phyloP scores from a whole-genome alignment of 2,329 filamentous ascomycete genomes.

The Epichloe gansuensis region DNA sequence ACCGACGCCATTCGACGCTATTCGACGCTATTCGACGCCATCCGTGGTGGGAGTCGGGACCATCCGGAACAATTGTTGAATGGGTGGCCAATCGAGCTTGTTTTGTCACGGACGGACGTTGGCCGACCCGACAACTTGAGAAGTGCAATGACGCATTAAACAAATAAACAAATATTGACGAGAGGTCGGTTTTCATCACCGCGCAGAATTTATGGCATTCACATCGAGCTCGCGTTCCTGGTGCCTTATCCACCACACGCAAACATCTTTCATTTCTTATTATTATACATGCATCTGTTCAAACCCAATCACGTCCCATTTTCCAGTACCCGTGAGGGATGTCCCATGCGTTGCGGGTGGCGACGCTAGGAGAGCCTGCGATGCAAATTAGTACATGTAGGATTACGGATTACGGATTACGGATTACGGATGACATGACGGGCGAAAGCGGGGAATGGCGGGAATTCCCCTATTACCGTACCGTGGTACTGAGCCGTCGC shows the following conservation, averaged over 20 bases:
- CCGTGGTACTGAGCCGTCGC: conserved; percentile 56
- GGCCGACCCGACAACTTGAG: background rate
- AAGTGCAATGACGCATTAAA: background rate
- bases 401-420: too few relatives aligned
- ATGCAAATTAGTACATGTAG: background rate
- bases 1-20: background rate
- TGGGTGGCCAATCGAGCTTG: background rate
- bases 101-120: background rate
- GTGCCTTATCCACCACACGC: too few relatives aligned
- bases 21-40: background rate
- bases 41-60: too few relatives aligned
- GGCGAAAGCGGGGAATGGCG: background rate
- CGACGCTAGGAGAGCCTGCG: conserved; percentile 37
- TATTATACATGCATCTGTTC: conserved; percentile 12
- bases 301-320: conserved; percentile 15
- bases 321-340: conserved; percentile 28
- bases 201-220: too few relatives aligned
- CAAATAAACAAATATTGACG: too few relatives aligned
- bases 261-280: too few relatives aligned
- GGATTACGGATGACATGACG: background rate
- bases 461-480: conserved; percentile 12
- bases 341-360: conserved; percentile 49
- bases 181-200: too few relatives aligned
- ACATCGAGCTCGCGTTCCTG: too few relatives aligned
- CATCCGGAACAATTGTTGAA: background rate